Conservation (phyloP, 257 asterid genomes). For the Solanum etuberosum region DNA sequence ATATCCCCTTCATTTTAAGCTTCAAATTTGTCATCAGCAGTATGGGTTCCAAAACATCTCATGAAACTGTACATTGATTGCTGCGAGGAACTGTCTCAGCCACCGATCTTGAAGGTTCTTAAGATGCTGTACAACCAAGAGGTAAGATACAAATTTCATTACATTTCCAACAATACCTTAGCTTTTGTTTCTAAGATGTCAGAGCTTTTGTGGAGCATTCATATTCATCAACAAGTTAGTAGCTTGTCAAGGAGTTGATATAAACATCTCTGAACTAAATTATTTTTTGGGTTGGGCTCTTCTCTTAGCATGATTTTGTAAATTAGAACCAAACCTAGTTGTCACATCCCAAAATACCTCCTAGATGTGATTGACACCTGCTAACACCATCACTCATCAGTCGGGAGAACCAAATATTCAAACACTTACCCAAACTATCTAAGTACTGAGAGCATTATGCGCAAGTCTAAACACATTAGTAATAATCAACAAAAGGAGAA, state of each 20-base stretch:
- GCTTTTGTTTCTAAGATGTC: not conserved
- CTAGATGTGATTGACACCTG: not conserved
- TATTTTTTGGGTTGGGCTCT: not conserved
- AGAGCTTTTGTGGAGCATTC: not conserved
- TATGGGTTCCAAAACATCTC: constrained; percentile 66
- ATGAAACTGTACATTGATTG: constrained; percentile 71
- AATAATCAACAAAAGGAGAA: not conserved
- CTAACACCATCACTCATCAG: not conserved
- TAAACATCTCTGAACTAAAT: not conserved
- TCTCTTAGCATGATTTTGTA: not conserved
- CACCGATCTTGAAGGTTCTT: constrained; percentile 57
- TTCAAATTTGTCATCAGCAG: constrained; percentile 27
- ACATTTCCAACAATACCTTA: not conserved
- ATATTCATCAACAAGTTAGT: not conserved
- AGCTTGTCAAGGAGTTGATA: not conserved
- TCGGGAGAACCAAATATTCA: not conserved
- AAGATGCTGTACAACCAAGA: constrained; percentile 66
- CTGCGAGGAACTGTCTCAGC: constrained; percentile 57
- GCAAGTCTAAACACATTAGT: not conserved
- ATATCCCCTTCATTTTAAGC: not conserved
- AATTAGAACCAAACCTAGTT: not conserved
- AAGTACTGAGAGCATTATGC: not conserved
- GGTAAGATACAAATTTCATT: constrained; percentile 25
- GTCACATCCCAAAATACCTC: not conserved
- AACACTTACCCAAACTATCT: not conserved